Conservation (phyloP, 352 stramenopile species). For the Globisporangium parvum region DNA sequence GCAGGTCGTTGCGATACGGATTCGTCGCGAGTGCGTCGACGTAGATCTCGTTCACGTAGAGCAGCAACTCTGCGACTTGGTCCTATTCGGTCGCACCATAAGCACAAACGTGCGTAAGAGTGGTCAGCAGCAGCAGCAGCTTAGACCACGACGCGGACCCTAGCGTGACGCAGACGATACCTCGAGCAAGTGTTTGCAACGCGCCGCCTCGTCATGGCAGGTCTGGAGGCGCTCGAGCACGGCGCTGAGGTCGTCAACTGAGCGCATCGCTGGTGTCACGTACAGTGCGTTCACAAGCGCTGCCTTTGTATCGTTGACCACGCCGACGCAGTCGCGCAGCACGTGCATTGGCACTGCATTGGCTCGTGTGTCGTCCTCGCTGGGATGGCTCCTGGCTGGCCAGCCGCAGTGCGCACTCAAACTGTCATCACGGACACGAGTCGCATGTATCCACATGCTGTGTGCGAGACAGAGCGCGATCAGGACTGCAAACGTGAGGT, state of each 20-base stretch:
- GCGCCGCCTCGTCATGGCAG: constrained; percentile 22
- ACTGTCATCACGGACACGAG: not conserved
- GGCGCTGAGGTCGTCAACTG: constrained; percentile 19
- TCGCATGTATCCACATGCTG: constrained; percentile 7
- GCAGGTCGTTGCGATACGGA: constrained; percentile 21
- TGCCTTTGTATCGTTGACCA: constrained; percentile 20
- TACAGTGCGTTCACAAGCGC: constrained; percentile 21
- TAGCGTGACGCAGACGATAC: constrained; percentile 10
- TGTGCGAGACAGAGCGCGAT: constrained; percentile 16
- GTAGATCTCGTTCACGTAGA: constrained; percentile 33
- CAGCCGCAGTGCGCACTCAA: constrained; percentile 11
- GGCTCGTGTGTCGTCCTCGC: constrained; percentile 2
- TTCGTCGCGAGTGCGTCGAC: constrained; percentile 41
- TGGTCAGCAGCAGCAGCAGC: not conserved
- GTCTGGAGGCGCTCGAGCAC: constrained; percentile 17
- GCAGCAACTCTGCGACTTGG: constrained; percentile 31
- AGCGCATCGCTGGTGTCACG: constrained; percentile 25
- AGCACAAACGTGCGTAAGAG: not conserved
- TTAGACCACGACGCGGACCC: not conserved
- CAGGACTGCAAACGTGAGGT: constrained; percentile 22
- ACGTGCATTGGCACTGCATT: constrained; percentile 10
- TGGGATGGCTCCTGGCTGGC: not conserved
- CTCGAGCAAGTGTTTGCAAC: constrained; percentile 19
- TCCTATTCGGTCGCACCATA: constrained; percentile 6
- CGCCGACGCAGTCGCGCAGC: constrained; percentile 25